Base-by-base conservation (phyloP, 768 basidiomycete genomes). In the Rhizopogon salebrosus region DNA sequence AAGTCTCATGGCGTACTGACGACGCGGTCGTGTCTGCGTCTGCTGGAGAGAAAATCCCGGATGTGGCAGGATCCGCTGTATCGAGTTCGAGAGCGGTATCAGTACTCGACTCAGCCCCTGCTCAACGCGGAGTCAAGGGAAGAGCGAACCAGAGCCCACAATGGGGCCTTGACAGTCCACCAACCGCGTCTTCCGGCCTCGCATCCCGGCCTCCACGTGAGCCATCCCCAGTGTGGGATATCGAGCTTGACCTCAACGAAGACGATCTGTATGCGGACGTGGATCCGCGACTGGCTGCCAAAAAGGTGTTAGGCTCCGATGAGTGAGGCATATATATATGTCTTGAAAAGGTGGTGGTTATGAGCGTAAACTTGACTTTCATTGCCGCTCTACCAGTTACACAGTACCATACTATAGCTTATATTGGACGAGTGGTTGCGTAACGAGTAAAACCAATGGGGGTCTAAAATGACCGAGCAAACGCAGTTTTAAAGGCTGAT, bases 81-180 rank as follows among this genome's bases (percentile, higher is more conserved):
- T 23, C 31, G 16, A 5, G 14, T 34, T 34, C 45, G 31, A 46
- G 34, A 34, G 20, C 20, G 31, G 9, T 46, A 13, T 11, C 31
- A 31, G 31, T 31, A 31, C 2, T 31, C 11, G 20, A 38, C 16
- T 24, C 16, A 26, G 41, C 11, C 46, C 23, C n/a, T 39, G n/a
- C 43, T 20, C 39, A 14, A 54, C 50, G 29, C 5, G 31, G 11
- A 18, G 49, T 42, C 20, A 45, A 35, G 36, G 18, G 29, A 18
- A 52, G 51, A 41, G 62, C 52, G 46, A 68, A 57, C 46, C 70
- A 73, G 4, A 87, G 84, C 60, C 83, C 86, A 1, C 69, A 73
- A 6, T 90, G 89, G 89, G 86, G 88, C 52, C 65, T 79, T 31
- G 62, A 77, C 58, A 60, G 60, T 41, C 51, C 57, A 9, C 60